Evolutionary conservation across 768 basidiomycete genomes (phyloP).

Genomic region (Lentinula boryana): DNA sequence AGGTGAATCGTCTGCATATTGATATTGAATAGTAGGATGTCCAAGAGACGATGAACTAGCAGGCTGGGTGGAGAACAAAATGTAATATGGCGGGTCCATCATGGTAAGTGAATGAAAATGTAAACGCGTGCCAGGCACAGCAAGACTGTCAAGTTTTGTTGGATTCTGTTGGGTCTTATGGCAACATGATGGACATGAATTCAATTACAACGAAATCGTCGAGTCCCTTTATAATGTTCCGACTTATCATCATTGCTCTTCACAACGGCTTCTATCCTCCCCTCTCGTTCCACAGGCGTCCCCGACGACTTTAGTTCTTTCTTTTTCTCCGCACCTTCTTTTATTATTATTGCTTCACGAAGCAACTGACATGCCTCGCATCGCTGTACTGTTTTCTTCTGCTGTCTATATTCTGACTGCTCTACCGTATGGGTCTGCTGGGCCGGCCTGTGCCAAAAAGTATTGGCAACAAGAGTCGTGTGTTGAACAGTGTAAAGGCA

Average conservation of each 20-base stretch:
- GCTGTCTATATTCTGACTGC: slow-evolving; percentile 23
- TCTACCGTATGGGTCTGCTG: slow-evolving; percentile 34
- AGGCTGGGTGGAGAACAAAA: slow-evolving; percentile 50
- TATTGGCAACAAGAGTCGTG: slow-evolving; percentile 29
- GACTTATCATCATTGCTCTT: background rate
- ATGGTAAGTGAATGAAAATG: background rate
- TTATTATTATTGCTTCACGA: slow-evolving; percentile 9
- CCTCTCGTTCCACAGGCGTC: background rate
- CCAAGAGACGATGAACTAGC: slow-evolving; percentile 41
- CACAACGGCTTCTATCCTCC: slow-evolving; percentile 11
- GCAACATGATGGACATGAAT: slow-evolving; percentile 2
- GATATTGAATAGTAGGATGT: slow-evolving; percentile 75
- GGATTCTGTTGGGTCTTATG: slow-evolving; percentile 2
- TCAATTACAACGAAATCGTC: background rate
- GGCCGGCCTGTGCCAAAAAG: slow-evolving; percentile 39
- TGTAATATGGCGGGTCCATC: slow-evolving; percentile 46
- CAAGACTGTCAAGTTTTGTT: background rate
- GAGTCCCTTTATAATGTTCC: background rate
- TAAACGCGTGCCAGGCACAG: background rate
- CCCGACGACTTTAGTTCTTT: slow-evolving; percentile 17
- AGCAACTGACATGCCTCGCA: slow-evolving; percentile 27
- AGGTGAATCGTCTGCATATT: slow-evolving; percentile 75
- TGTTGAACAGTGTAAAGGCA: slow-evolving; percentile 29
- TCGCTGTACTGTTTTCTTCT: slow-evolving; percentile 27
- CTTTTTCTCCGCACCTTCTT: slow-evolving; percentile 13